phyloP scores from a whole-genome alignment of 257 asterid species.

The Capsicum baccatum region DNA sequence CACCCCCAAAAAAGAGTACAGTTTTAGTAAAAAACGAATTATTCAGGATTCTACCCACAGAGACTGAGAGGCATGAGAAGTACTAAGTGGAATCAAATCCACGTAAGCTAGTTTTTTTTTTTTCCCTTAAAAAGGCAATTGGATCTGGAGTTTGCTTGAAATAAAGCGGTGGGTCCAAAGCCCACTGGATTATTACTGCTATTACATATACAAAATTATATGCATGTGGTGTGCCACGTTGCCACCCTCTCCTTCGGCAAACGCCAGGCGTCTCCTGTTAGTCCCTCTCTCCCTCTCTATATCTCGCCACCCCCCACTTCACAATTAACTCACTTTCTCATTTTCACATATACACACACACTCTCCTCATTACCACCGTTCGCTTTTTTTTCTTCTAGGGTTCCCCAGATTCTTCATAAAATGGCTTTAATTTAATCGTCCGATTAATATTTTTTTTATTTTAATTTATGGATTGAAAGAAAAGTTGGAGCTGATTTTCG shows the following conservation, averaged over 20 bases:
- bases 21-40: too few species aligned
- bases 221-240: slow-evolving; percentile 49
- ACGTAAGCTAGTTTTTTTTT: too few species aligned
- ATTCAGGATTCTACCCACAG: too few species aligned
- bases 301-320: slow-evolving; percentile 12
- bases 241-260: slow-evolving; percentile 35
- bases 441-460: not conserved
- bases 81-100: too few species aligned
- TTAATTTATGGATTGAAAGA: slow-evolving; percentile 22
- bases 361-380: slow-evolving; percentile 23
- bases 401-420: slow-evolving; percentile 38
- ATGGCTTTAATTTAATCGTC: too few species aligned
- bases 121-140: not conserved
- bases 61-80: too few species aligned
- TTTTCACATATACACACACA: slow-evolving; percentile 30
- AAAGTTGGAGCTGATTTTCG: slow-evolving; percentile 37
- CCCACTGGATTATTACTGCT: slow-evolving; percentile 16
- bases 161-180: not conserved
- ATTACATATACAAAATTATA: not conserved
- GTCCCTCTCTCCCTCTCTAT: not conserved
- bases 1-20: too few species aligned
- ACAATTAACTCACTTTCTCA: slow-evolving; percentile 28
- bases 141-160: not conserved
- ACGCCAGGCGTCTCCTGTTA: slow-evolving; percentile 32
- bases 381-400: slow-evolving; percentile 42